Conservation (phyloP, 345 rosid genomes). For the Cochlearia excelsa region DNA sequence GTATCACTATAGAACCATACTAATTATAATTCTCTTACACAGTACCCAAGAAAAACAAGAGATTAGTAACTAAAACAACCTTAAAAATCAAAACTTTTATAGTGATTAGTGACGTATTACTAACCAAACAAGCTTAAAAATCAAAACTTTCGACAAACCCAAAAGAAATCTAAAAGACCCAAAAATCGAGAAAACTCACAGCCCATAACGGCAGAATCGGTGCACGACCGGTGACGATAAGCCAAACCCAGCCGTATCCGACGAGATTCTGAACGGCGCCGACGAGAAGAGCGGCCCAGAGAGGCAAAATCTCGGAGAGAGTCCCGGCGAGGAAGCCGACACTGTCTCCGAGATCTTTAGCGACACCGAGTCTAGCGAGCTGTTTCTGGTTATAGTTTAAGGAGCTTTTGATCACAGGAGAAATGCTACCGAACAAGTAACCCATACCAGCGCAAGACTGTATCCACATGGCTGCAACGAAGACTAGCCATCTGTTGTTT, state of each 20-base stretch:
- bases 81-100: no score
- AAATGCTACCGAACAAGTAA: slow-evolving; percentile 91
- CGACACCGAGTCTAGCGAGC: slow-evolving; percentile 83
- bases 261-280: slow-evolving; percentile 86
- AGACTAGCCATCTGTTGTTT: slow-evolving; percentile 90
- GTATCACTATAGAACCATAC: no score
- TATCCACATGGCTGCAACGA: slow-evolving; percentile 99
- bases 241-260: slow-evolving; percentile 98
- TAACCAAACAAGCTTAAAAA: no score
- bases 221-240: slow-evolving; percentile 66
- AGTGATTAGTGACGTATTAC: no score
- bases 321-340: slow-evolving; percentile 95
- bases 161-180: no score
- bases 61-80: no score
- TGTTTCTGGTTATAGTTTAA: slow-evolving; percentile 80
- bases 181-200: slow-evolving; percentile 47
- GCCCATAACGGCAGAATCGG: slow-evolving; percentile 90
- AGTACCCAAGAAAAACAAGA: no score
- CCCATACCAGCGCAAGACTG: slow-evolving; percentile 95
- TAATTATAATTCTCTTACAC: no score
- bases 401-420: slow-evolving; percentile 91
- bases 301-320: slow-evolving; percentile 78
- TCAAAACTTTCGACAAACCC: no score
- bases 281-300: slow-evolving; percentile 91
- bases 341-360: slow-evolving; percentile 95